Evolutionary conservation across 352 stramenopile genomes (phyloP).

Genomic region (Globisporangium cylindrosporum): DNA sequence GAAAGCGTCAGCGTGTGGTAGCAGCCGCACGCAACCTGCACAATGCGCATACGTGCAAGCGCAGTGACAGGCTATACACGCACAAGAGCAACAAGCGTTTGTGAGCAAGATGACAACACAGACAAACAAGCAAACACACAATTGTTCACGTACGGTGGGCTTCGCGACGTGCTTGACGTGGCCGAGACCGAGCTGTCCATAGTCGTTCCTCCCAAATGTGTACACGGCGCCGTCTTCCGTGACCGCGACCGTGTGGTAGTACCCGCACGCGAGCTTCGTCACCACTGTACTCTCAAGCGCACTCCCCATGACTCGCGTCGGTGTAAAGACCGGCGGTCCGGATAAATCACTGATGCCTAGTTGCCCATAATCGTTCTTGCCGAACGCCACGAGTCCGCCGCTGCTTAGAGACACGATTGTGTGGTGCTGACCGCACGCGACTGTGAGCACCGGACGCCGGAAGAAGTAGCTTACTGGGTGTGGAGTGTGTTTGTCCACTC

Average conservation of each 20-base stretch:
- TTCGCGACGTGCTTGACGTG: conserved; percentile 65
- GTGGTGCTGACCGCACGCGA: conserved; percentile 90
- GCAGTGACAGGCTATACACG: conserved; percentile 44
- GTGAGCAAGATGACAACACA: background rate
- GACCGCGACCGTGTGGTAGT: conserved; percentile 89
- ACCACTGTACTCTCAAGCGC: conserved; percentile 67
- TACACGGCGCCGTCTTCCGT: conserved; percentile 67
- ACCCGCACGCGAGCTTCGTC: conserved; percentile 83
- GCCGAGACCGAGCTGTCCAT: conserved; percentile 90
- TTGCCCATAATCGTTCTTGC: conserved; percentile 93
- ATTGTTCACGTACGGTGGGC: conserved; percentile 41
- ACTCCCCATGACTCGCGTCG: conserved; percentile 36
- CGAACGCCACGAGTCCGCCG: conserved; percentile 80
- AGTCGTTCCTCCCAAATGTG: conserved; percentile 92
- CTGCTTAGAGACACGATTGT: conserved; percentile 62
- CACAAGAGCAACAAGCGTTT: background rate
- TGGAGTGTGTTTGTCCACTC: conserved; percentile 63
- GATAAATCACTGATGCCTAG: conserved; percentile 71
- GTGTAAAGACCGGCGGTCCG: conserved; percentile 35
- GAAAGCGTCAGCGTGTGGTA: conserved; percentile 85
- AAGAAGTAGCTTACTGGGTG: conserved; percentile 52
- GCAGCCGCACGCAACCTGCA: conserved; percentile 79
- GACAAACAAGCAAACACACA: background rate
- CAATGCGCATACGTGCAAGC: conserved; percentile 51
- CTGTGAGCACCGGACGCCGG: conserved; percentile 42